phyloP scores from a whole-genome alignment of 2,329 filamentous ascomycete species.

The Alternaria tenuissima region DNA sequence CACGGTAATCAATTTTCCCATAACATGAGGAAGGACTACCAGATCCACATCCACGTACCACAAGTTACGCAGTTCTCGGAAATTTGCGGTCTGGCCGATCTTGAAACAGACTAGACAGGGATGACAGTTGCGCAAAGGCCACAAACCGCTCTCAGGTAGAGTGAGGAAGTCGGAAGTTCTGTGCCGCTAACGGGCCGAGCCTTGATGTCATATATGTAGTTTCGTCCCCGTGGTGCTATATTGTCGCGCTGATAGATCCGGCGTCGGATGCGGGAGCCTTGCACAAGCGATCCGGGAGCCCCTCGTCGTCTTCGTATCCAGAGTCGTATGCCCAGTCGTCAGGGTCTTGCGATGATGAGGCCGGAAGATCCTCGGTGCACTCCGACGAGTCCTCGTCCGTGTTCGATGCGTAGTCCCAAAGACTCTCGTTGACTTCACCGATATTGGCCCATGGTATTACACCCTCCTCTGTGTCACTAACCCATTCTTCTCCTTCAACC shows the following conservation, averaged over 20 bases:
- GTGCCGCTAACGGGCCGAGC: conserved; percentile 4
- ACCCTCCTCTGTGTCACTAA: not conserved
- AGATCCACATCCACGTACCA: conserved; percentile 6
- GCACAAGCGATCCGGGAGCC: not conserved
- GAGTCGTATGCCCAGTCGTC: not conserved
- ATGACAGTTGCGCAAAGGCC: not conserved
- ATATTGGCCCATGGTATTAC: not conserved
- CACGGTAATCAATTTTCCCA: not conserved
- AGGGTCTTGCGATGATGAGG: not conserved
- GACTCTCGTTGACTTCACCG: not conserved
- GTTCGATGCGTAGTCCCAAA: not conserved
- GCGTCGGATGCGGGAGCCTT: not conserved
- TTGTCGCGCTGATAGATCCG: not conserved
- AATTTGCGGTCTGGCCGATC: not conserved
- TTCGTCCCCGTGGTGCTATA: not conserved
- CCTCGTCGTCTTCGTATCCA: not conserved
- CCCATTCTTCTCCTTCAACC: not conserved
- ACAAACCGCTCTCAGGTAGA: not conserved
- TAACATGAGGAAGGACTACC: not conserved
- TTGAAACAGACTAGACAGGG: conserved; percentile 10
- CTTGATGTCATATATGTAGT: not conserved
- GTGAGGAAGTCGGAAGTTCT: not conserved
- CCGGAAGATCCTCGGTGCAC: not conserved
- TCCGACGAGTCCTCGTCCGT: not conserved
- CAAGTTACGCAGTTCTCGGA: not conserved